These are phyloP conservation scores for Acanthamoeba sp. DNA, from an alignment of 208 protist genomes.

Conservation along the genomic window DNA sequence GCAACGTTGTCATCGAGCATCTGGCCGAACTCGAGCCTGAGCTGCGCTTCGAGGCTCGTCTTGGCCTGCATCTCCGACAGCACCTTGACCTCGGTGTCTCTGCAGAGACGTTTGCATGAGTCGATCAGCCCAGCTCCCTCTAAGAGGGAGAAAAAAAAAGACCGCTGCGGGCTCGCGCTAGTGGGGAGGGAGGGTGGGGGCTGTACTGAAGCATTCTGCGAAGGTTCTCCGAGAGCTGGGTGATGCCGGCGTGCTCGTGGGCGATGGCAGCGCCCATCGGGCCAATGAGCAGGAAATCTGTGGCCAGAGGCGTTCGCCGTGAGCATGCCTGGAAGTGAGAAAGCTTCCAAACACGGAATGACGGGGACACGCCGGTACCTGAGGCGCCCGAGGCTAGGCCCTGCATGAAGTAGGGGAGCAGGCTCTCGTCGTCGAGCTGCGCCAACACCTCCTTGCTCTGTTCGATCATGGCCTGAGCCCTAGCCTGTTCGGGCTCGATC, in stretches of 20 bases:
- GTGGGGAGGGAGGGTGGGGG: not conserved
- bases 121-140: no score
- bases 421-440: constrained; percentile 43
- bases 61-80: constrained; percentile 57
- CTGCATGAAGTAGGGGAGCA: constrained; percentile 72
- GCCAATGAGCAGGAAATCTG: constrained; percentile 43
- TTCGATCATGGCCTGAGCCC: constrained; percentile 25
- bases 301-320: no score
- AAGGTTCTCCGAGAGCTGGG: not conserved
- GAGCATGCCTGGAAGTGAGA: no score
- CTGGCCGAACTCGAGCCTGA: constrained; percentile 11
- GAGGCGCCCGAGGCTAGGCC: not conserved
- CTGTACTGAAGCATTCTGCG: constrained; percentile 23
- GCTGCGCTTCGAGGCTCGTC: constrained; percentile 25
- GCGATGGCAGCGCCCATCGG: constrained; percentile 63
- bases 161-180: not conserved
- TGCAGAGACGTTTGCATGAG: not conserved
- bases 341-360: no score
- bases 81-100: constrained; percentile 52
- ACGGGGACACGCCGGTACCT: not conserved
- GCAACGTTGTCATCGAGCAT: not conserved
- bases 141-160: not conserved
- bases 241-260: constrained; percentile 36
- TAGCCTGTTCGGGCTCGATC: not conserved
- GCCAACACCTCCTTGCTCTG: constrained; percentile 59